Conservation (phyloP, 2,329 filamentous ascomycete genomes). For the Colletotrichum phormii region DNA sequence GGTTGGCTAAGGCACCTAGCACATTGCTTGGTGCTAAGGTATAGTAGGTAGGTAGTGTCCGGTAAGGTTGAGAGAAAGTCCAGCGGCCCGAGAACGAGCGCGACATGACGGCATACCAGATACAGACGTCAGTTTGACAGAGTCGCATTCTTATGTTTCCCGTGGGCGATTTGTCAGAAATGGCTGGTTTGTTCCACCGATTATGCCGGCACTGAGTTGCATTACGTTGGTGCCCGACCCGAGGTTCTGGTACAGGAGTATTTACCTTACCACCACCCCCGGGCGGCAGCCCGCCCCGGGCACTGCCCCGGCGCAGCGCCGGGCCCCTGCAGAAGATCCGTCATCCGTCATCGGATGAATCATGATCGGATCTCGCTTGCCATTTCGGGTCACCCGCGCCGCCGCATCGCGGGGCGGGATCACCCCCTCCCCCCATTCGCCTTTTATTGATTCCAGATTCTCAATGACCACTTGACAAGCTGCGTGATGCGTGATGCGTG, state of each 20-base stretch:
- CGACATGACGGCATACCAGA: neutral
- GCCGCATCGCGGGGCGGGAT: neutral
- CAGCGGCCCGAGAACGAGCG: neutral
- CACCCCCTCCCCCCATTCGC: neutral
- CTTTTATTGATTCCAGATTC: neutral
- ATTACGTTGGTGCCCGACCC: neutral
- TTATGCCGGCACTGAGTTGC: neutral
- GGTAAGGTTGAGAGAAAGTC: neutral
- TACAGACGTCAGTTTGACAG: neutral
- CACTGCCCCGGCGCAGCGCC: too few relatives aligned
- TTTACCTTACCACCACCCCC: too few relatives aligned
- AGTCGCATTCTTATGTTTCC: neutral
- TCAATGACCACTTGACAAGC: neutral
- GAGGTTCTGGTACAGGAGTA: neutral
- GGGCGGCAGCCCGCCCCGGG: too few relatives aligned
- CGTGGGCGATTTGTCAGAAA: neutral
- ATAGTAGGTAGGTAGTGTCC: too few relatives aligned
- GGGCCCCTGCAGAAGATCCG: too few relatives aligned
- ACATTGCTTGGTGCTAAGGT: too few relatives aligned
- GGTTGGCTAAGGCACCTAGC: too few relatives aligned
- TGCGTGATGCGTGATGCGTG: neutral
- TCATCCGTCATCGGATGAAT: neutral
- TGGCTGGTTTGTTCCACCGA: neutral
- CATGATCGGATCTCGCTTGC: neutral
- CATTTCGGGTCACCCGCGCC: neutral